Evolutionary conservation across 2,329 filamentous ascomycete species (phyloP).

Genomic region (Pseudocercospora vitis): DNA sequence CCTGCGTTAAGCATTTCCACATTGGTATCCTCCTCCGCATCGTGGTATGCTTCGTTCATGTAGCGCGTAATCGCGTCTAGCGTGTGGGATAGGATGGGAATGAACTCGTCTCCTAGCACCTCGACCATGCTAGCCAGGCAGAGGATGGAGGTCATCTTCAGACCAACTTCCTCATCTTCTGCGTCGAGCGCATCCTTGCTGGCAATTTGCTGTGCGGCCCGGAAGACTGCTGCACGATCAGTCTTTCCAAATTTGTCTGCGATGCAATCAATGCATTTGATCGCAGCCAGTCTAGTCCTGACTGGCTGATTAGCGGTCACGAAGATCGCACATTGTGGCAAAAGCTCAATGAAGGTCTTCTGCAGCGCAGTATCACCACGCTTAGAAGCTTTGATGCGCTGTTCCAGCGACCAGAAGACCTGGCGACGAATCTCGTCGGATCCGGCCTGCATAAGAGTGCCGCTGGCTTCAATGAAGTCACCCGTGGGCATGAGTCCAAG

Average conservation of each 20-base stretch:
- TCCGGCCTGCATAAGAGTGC: constrained; percentile 73
- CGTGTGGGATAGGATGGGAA: constrained; percentile 75
- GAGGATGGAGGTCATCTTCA: constrained; percentile 80
- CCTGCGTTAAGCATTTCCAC: constrained; percentile 21
- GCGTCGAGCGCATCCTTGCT: constrained; percentile 70
- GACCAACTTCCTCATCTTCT: constrained; percentile 69
- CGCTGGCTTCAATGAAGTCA: constrained; percentile 86
- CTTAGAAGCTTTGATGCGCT: constrained; percentile 72
- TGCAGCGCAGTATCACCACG: constrained; percentile 71
- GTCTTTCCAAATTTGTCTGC: constrained; percentile 94
- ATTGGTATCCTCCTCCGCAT: constrained; percentile 47
- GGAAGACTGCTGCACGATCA: constrained; percentile 72
- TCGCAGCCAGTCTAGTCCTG: constrained; percentile 77
- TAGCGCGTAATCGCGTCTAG: constrained; percentile 72
- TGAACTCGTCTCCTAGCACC: constrained; percentile 80
- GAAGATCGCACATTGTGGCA: constrained; percentile 59
- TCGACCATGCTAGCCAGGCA: constrained; percentile 88
- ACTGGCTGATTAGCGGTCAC: constrained; percentile 71
- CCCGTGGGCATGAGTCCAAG: constrained; percentile 80
- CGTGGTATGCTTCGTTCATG: constrained; percentile 62
- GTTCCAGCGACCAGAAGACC: constrained; percentile 76
- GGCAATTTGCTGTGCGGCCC: constrained; percentile 74
- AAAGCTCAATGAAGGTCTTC: constrained; percentile 56
- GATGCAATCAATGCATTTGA: constrained; percentile 89
- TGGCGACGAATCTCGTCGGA: constrained; percentile 72